Base-by-base conservation (phyloP, 768 basidiomycete genomes). In the Podaxis rugospora region DNA sequence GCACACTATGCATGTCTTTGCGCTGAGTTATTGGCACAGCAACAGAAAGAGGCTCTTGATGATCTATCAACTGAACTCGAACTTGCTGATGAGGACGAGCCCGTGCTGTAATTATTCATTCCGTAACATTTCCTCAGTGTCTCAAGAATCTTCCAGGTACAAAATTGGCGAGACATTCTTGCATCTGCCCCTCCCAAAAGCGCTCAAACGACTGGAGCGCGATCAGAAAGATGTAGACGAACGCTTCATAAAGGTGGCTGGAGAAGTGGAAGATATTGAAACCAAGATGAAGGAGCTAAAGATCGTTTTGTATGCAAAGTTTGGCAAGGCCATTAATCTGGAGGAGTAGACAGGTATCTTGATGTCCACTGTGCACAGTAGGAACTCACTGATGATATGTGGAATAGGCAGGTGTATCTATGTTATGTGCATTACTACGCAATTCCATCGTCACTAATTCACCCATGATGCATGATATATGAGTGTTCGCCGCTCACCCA, bases 1-100 rank as follows among this genome's bases (percentile, higher is more conserved):
- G 52, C 35, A 42, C 10, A 39, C 40, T 50, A 36, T 37, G 13
- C 18, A 18, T 49, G 47, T n/a, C 5, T 42, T 51, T 35, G 28
- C 13, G 62, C 57, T 59, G 53, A 55, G 66, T 44, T 2, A 46
- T 21, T 23, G 50, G 27, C 63, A 13, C 69, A 98, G 94, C 87
- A 91, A 82, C 94, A 96, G 75, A 95, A 95, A 75, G 95, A 97
- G 67, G 90, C 93, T 2, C 83, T 96, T 13, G 93, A 96, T 62
- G 95, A 98, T 71, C 82, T 97, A 32, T 75, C 85, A 1, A 90
- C 83, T 49, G 95, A 97, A 68, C 82, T 98, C 23, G 94, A 96
- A 69, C 84, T 98, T 9, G 86, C 88, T 0, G 93, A 96, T 63
- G 93, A 95, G 66, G 89, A 92, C 61, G 83, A 91, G 59, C 78